Evolutionary conservation across 768 basidiomycete genomes (phyloP).

Genomic region (Auricularia sp.): DNA sequence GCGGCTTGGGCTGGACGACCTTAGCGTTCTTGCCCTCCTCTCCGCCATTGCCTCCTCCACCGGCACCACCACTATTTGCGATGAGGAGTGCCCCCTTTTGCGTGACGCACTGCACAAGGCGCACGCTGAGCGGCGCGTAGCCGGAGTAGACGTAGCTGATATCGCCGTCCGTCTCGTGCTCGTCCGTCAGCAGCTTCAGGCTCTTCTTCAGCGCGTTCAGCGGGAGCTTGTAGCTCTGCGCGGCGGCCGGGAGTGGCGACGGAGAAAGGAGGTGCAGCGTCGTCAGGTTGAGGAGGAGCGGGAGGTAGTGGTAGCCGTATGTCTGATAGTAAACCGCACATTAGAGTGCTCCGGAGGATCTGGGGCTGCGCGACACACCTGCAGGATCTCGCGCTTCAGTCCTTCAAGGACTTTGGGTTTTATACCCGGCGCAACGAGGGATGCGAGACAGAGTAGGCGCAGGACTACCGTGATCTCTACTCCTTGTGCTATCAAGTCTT

Average conservation of each 20-base stretch:
- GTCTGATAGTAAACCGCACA: slow-evolving; percentile 54
- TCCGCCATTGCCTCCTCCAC: slow-evolving; percentile 21
- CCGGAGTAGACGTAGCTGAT: slow-evolving; percentile 95
- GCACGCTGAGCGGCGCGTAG: slow-evolving; percentile 86
- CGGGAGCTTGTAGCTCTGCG: slow-evolving; percentile 49
- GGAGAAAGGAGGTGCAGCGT: slow-evolving; percentile 38
- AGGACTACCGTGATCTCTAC: slow-evolving; percentile 71
- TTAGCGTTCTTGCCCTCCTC: slow-evolving; percentile 32
- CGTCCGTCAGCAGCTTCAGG: slow-evolving; percentile 86
- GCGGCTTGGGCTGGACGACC: slow-evolving; percentile 34
- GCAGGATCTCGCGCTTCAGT: slow-evolving; percentile 84
- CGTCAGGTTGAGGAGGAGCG: slow-evolving; percentile 30
- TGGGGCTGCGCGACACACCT: slow-evolving; percentile 35
- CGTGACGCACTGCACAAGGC: slow-evolving; percentile 86
- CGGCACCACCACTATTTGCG: slow-evolving; percentile 14
- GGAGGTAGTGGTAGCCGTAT: slow-evolving; percentile 50
- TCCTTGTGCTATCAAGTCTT: slow-evolving; percentile 82
- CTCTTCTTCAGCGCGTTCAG: slow-evolving; percentile 69
- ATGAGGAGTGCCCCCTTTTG: slow-evolving; percentile 78
- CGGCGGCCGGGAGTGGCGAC: slow-evolving; percentile 52
- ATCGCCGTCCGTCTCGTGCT: slow-evolving; percentile 55
- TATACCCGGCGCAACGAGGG: slow-evolving; percentile 75
- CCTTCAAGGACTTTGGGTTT: slow-evolving; percentile 79
- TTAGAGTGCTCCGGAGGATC: slow-evolving; percentile 34
- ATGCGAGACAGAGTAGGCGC: slow-evolving; percentile 76